Evolutionary conservation across 2,329 filamentous ascomycete species (phyloP).

Genomic region (Paraconiothyrium brasiliense): DNA sequence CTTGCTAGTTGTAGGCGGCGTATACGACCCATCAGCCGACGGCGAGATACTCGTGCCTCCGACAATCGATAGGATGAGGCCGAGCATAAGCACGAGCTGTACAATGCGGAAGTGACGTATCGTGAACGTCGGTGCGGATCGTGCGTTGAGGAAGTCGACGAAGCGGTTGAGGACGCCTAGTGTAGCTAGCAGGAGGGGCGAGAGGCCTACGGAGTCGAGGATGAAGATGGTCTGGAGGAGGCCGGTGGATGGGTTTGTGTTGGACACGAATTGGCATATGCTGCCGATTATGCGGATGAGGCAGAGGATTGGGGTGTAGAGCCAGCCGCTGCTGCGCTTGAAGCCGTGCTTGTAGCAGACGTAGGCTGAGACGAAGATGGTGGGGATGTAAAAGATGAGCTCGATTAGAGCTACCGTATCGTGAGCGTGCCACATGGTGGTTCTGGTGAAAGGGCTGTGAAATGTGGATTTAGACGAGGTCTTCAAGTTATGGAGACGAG

Average conservation of each 20-base stretch:
- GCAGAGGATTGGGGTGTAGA: slow-evolving; percentile 64
- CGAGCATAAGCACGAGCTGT: slow-evolving; percentile 42
- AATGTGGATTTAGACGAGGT: not conserved
- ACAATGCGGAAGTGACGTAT: slow-evolving; percentile 21
- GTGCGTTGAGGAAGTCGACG: slow-evolving; percentile 27
- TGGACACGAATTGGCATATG: slow-evolving; percentile 60
- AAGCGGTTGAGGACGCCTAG: slow-evolving; percentile 55
- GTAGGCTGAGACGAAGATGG: slow-evolving; percentile 38
- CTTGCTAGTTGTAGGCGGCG: slow-evolving; percentile 29
- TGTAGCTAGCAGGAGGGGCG: slow-evolving; percentile 58
- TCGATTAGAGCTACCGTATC: slow-evolving; percentile 35
- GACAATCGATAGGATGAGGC: slow-evolving; percentile 48
- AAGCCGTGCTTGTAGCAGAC: slow-evolving; percentile 52
- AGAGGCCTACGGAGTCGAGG: slow-evolving; percentile 60
- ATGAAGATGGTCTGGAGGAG: slow-evolving; percentile 54
- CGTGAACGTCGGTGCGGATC: slow-evolving; percentile 25
- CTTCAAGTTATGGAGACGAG: not conserved
- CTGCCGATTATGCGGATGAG: slow-evolving; percentile 62
- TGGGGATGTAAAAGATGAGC: slow-evolving; percentile 20
- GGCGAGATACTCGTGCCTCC: slow-evolving; percentile 25
- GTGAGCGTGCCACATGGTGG: not conserved
- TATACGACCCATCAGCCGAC: slow-evolving; percentile 23
- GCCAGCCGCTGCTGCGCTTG: slow-evolving; percentile 59
- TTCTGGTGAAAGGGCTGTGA: not conserved
- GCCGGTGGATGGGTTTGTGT: slow-evolving; percentile 47